Evolutionary conservation across 352 stramenopile species (phyloP).

Genomic region (Pythium guiyangense): DNA sequence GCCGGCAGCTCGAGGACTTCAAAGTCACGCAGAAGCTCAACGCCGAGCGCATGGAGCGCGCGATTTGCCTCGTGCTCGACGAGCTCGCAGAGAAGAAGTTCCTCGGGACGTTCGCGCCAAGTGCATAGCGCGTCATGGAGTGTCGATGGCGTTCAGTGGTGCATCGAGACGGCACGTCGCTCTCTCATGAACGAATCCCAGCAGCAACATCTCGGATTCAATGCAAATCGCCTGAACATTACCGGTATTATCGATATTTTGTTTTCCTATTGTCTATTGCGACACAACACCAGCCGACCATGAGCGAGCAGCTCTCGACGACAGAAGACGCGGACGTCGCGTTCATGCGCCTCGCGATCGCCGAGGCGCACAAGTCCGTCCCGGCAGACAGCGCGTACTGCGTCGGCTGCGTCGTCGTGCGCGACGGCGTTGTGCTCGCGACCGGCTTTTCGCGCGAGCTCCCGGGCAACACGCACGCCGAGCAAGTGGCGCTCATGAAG

Average conservation of each 20-base stretch:
- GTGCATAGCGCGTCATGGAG: background rate
- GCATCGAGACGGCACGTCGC: background rate
- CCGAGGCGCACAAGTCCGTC: constrained; percentile 71
- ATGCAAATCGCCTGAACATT: background rate
- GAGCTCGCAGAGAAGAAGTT: constrained; percentile 31
- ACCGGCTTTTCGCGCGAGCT: constrained; percentile 83
- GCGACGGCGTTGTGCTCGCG: constrained; percentile 50
- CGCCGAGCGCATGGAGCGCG: constrained; percentile 55
- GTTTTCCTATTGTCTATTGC: background rate
- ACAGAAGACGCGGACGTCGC: constrained; percentile 22
- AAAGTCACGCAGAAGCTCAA: constrained; percentile 78
- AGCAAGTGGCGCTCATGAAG: constrained; percentile 84
- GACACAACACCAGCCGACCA: background rate
- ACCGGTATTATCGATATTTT: no score
- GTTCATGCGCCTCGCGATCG: constrained; percentile 78
- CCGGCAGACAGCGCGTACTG: constrained; percentile 76
- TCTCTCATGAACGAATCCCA: background rate
- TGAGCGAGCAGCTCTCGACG: background rate
- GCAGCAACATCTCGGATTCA: background rate
- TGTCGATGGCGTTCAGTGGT: background rate
- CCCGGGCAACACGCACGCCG: constrained; percentile 85
- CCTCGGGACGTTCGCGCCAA: constrained; percentile 21
- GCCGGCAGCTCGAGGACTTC: constrained; percentile 54
- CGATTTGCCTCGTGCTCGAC: constrained; percentile 53
- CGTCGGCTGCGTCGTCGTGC: constrained; percentile 75